Evolutionary conservation across 257 asterid species (phyloP).

Genomic region (Misopates orontium): DNA sequence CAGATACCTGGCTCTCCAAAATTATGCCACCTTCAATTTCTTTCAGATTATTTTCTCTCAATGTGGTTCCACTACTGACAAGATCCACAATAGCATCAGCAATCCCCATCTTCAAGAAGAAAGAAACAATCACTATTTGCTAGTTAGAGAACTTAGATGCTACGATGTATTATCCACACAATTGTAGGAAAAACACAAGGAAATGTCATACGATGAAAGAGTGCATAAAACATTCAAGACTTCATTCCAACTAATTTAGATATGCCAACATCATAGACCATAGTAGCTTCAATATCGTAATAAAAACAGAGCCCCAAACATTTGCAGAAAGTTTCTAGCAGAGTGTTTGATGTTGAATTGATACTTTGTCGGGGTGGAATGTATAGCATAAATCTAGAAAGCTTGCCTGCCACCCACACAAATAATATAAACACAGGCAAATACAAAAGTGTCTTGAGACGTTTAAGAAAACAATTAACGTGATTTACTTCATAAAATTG

Average conservation of each 20-base stretch:
- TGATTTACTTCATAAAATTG: background rate
- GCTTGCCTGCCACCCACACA: constrained; percentile 3
- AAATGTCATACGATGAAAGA: background rate
- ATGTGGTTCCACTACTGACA: constrained; percentile 97
- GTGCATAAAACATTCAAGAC: background rate
- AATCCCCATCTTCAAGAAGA: constrained; percentile 78
- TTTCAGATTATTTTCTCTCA: constrained; percentile 88
- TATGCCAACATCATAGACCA: constrained; percentile 17
- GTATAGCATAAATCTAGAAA: constrained; percentile 14
- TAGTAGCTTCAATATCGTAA: background rate
- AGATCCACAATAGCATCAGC: constrained; percentile 99
- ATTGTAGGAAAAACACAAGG: background rate
- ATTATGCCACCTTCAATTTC: constrained; percentile 91
- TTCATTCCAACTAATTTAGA: background rate
- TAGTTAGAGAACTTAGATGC: constrained; percentile 8
- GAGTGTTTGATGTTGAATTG: background rate
- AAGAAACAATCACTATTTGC: constrained; percentile 24
- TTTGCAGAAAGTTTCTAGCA: background rate
- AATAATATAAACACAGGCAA: background rate
- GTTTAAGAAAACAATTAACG: background rate
- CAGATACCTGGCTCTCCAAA: constrained; percentile 89
- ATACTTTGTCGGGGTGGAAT: background rate
- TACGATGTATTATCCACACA: constrained; percentile 11
- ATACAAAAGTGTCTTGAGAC: background rate
- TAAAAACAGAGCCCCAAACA: background rate